Evolutionary conservation across 768 basidiomycete species (phyloP), one percentile per base, ranked within the genome.

Genomic region (Boletus fagicola): DNA sequence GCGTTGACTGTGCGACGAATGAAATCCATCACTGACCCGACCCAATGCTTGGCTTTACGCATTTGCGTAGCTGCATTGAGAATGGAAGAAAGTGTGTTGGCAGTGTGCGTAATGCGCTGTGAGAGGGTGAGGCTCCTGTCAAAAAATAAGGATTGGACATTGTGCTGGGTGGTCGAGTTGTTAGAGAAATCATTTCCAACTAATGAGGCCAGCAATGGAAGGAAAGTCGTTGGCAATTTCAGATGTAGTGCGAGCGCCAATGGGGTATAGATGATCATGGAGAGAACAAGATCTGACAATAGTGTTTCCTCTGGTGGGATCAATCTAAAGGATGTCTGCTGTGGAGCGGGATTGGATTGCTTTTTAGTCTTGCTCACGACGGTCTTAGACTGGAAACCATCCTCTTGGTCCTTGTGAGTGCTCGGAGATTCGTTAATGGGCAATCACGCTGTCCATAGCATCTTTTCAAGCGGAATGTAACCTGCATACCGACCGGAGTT

Each of bases 171-270:
- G 9, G 79, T 74, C 44, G 82, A 78, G 9, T 65, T 77, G 48
- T 78, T 80, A 1, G 88, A 81, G 65, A 83, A 93, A 68, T 93
- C 92, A 64, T 92, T 92, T 49, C 92, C 92, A 5, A 91, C 81
- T 18, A 93, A 73, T 11, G 91, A 87, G n/a, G 85, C 89, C 4
- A 93, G 75, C 6, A 94, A 78, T 1, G 92, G 92, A 31, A 94
- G 81, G 36, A 93, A 77, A 0, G 86, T 81, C 6, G 82, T 74
- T 1, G 91, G 87, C 13, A 93, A 73, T 47, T 83, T 79, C 3
- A 94, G 71, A 64, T 87, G 84, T 0, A 76, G 67, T 10, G 92
- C 88, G 33, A 93, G 78, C 0, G 69, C 63, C 4, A 77, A 67
- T 0, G 92, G 90, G 39, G 76, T 81, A 65, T 88, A 93, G 10